Percentiles rank a stretch among this genome's conserved stretches.
Evolutionary conservation across 192 early-diverging fungal species (phyloP).

Genomic region (Spizellomyces sp.): DNA sequence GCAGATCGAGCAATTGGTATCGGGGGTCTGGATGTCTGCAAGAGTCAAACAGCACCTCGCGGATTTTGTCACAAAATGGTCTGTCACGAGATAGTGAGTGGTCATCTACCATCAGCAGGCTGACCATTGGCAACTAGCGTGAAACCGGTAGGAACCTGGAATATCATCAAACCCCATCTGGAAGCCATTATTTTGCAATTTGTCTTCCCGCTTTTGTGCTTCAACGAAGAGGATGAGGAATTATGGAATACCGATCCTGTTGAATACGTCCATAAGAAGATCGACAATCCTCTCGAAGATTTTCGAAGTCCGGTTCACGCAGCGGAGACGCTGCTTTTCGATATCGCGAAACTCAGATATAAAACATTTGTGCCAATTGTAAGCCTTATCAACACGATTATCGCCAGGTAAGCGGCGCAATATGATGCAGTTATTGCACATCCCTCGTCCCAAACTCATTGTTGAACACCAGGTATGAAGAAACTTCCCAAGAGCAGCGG

Average conservation of each 20-base stretch:
- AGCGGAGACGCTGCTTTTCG: conserved; percentile 76
- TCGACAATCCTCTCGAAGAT: conserved; percentile 78
- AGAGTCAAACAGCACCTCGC: conserved; percentile 71
- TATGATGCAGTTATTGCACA: not conserved
- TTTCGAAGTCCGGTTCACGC: conserved; percentile 74
- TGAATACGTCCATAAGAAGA: conserved; percentile 74
- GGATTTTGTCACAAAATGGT: conserved; percentile 79
- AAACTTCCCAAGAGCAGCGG: conserved; percentile 67
- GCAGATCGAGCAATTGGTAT: conserved; percentile 76
- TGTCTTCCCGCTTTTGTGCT: conserved; percentile 93
- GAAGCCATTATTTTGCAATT: conserved; percentile 82
- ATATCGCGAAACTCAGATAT: conserved; percentile 76
- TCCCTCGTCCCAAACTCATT: not conserved
- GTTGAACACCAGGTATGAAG: conserved; percentile 49
- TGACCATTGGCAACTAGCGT: conserved; percentile 50
- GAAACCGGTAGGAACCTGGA: conserved; percentile 89
- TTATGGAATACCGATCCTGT: conserved; percentile 93
- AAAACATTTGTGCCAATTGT: conserved; percentile 83
- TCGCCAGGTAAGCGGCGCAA: conserved; percentile 44
- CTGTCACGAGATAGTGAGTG: conserved; percentile 8
- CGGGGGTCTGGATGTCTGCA: conserved; percentile 72
- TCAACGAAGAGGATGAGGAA: conserved; percentile 79
- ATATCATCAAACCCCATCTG: conserved; percentile 82
- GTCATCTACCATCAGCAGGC: not conserved
- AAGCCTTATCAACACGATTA: conserved; percentile 72